Evolutionary conservation across 305 asterid genomes (phyloP).

Genomic region (Fraxinus paxiana): DNA sequence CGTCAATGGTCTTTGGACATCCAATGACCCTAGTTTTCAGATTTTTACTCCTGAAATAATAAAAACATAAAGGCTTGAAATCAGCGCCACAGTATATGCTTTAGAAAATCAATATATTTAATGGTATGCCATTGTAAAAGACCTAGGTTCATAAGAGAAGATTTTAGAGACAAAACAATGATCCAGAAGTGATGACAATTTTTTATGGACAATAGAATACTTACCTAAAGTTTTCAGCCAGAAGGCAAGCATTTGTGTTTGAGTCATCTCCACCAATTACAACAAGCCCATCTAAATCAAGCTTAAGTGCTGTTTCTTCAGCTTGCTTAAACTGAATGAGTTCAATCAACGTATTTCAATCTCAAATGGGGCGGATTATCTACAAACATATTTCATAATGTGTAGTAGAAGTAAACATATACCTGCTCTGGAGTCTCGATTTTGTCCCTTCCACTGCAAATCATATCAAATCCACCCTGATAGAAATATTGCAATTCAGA

Average conservation of each 20-base stretch:
- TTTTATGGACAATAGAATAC: background rate
- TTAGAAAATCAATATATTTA: background rate
- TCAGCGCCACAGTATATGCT: background rate
- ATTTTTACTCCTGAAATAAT: slow-evolving; percentile 64
- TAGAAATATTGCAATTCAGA: slow-evolving; percentile 13
- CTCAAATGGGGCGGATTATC: slow-evolving; percentile 9
- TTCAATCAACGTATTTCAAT: slow-evolving; percentile 27
- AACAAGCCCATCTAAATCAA: slow-evolving; percentile 90
- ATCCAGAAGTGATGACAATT: background rate
- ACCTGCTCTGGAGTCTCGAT: slow-evolving; percentile 99
- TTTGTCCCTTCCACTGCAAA: slow-evolving; percentile 96
- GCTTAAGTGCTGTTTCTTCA: slow-evolving; percentile 81
- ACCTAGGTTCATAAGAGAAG: background rate
- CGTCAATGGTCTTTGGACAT: slow-evolving; percentile 97
- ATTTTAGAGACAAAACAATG: slow-evolving; percentile 9
- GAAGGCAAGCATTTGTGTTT: slow-evolving; percentile 96
- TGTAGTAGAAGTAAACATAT: slow-evolving; percentile 15
- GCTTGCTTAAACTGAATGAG: slow-evolving; percentile 84
- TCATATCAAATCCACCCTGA: slow-evolving; percentile 99
- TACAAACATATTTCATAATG: background rate
- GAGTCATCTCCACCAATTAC: slow-evolving; percentile 99
- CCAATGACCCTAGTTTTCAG: slow-evolving; percentile 88
- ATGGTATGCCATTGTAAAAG: background rate
- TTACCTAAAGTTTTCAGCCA: slow-evolving; percentile 87
- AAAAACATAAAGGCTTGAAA: slow-evolving; percentile 3